A percentile compares a stretch with the other conserved stretches of the same genome.
These are phyloP conservation scores for Guadua angustifolia DNA, from an alignment of 176 grass and related monocot species.

Conservation along the genomic window DNA sequence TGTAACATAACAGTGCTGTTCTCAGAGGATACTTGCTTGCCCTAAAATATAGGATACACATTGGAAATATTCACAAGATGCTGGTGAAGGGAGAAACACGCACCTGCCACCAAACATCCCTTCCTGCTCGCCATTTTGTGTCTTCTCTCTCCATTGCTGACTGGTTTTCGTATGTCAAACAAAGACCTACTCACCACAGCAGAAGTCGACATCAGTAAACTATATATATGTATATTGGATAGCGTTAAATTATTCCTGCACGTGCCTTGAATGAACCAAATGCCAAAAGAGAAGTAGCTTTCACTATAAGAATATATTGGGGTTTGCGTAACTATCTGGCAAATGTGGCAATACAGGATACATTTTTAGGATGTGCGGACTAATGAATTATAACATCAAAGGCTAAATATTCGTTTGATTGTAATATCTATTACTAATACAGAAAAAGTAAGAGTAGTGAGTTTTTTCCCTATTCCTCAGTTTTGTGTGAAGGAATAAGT, in stretches of 20 bases:
- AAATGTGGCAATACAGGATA: neutral
- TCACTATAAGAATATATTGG: constrained; percentile 13
- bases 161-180: constrained; percentile 84
- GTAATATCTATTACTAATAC: neutral
- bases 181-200: constrained; percentile 56
- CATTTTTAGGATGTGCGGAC: neutral
- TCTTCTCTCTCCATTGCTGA: constrained; percentile 78
- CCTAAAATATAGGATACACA: neutral
- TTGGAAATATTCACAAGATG: constrained; percentile 1
- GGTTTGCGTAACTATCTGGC: neutral
- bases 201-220: constrained; percentile 8
- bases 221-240: constrained; percentile 1
- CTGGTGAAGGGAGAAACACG: constrained; percentile 13
- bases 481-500: too few relatives aligned
- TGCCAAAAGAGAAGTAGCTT: neutral
- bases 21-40: neutral
- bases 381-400: neutral
- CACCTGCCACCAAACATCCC: constrained; percentile 99
- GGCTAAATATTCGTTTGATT: constrained; percentile 7
- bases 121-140: constrained; percentile 76
- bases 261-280: constrained; percentile 1
- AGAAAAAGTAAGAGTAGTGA: neutral
- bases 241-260: constrained; percentile 8
- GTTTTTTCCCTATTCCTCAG: neutral
- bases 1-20: constrained; percentile 3